Evolutionary conservation across 2,329 filamentous ascomycete genomes (phyloP).

Genomic region (Pseudocercospora cruenta): DNA sequence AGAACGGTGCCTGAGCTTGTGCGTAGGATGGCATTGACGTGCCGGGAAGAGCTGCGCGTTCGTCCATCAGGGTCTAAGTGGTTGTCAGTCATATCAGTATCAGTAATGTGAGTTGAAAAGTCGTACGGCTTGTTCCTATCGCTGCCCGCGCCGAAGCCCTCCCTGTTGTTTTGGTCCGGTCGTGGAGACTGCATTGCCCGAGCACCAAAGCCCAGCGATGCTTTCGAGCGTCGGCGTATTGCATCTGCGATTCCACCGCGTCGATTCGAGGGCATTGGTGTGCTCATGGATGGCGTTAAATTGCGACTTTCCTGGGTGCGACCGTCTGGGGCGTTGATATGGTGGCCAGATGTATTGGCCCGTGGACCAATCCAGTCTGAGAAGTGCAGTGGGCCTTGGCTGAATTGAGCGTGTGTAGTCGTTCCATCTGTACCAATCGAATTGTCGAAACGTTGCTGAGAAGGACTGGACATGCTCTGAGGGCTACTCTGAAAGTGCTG

Average conservation of each 20-base stretch:
- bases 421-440: not conserved
- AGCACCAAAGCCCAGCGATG: not conserved
- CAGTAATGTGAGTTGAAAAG: not conserved
- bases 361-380: not conserved
- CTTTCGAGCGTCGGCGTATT: not conserved
- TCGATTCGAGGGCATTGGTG: not conserved
- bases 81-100: not conserved
- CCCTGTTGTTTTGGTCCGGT: not conserved
- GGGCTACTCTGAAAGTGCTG: not conserved
- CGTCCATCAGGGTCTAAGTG: not conserved
- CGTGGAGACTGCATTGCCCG: not conserved
- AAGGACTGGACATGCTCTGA: not conserved
- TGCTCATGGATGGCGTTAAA: not conserved
- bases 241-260: not conserved
- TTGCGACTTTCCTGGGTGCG: not conserved
- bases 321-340: not conserved
- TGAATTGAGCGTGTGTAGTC: not conserved
- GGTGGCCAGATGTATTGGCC: not conserved
- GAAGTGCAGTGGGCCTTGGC: not conserved
- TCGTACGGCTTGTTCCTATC: not conserved
- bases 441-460: not conserved
- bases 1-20: not conserved
- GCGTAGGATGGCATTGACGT: not conserved
- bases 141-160: not conserved
- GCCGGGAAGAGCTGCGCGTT: not conserved